Conservation (phyloP, 192 early-diverging fungal species). For the Paraglomus occultum region DNA sequence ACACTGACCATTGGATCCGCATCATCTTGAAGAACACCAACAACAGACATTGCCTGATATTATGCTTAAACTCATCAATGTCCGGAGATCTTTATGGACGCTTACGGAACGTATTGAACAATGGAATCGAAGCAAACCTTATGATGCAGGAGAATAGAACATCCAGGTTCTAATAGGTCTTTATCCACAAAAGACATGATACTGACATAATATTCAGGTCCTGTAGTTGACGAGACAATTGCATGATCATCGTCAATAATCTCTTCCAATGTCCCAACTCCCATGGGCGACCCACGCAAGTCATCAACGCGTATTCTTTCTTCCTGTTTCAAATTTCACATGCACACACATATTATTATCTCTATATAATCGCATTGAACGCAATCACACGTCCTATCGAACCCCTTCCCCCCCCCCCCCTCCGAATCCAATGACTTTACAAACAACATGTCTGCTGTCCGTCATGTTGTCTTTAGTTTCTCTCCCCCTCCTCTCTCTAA, state of each 20-base stretch:
- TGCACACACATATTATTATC: too few relatives aligned
- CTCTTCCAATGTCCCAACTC: conserved; percentile 93
- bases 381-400: too few relatives aligned
- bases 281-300: conserved; percentile 96
- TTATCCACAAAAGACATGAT: conserved; percentile 99
- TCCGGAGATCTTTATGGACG: not conserved
- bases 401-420: too few relatives aligned
- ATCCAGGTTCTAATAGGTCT: conserved; percentile 96
- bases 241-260: conserved; percentile 99
- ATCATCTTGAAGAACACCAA: conserved; percentile 95
- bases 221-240: conserved; percentile 89
- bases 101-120: not conserved
- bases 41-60: conserved; percentile 71
- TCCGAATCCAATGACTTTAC: too few relatives aligned
- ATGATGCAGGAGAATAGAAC: conserved; percentile 92
- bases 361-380: too few relatives aligned
- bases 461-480: too few relatives aligned
- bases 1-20: conserved; percentile 98
- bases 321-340: conserved; percentile 55
- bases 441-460: too few relatives aligned
- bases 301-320: conserved; percentile 94
- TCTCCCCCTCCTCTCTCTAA: not conserved
- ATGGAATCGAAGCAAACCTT: conserved; percentile 51
- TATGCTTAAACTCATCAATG: not conserved
- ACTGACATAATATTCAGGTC: conserved; percentile 96